phyloP scores from a whole-genome alignment of 129 eudicot genomes.

The Calendula officinalis region DNA sequence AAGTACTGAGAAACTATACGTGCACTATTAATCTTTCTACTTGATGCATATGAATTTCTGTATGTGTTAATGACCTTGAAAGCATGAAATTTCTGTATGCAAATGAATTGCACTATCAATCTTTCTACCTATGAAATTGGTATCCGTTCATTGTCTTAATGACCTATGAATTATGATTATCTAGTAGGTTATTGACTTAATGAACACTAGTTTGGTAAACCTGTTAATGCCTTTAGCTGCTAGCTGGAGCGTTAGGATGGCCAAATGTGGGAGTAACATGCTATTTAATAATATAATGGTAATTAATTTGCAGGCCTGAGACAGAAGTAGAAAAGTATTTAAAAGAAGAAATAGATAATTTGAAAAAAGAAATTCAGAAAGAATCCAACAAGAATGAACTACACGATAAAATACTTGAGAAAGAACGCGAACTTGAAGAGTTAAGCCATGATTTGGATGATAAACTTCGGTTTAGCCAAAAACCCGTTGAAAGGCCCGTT shows the following conservation, averaged over 20 bases:
- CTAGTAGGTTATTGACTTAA: background rate
- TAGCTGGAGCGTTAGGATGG: too few relatives aligned
- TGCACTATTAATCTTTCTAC: background rate
- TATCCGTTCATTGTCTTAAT: too few relatives aligned
- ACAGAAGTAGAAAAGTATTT: slow-evolving; percentile 64
- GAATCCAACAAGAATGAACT: slow-evolving; percentile 34
- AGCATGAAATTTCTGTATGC: too few relatives aligned
- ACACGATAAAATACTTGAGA: slow-evolving; percentile 35
- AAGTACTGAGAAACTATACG: too few relatives aligned
- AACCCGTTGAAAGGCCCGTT: slow-evolving; percentile 56
- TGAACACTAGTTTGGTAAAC: too few relatives aligned
- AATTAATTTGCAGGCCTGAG: slow-evolving; percentile 51
- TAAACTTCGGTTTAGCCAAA: slow-evolving; percentile 62
- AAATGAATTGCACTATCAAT: too few relatives aligned
- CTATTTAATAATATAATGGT: too few relatives aligned
- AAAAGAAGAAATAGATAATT: slow-evolving; percentile 58
- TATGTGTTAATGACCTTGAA: too few relatives aligned
- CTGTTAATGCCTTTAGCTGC: too few relatives aligned
- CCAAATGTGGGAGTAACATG: slow-evolving; percentile 32
- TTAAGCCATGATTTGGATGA: slow-evolving; percentile 64
- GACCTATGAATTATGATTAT: too few relatives aligned
- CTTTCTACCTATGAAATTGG: too few relatives aligned
- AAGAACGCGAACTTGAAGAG: slow-evolving; percentile 59
- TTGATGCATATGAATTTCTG: slow-evolving; percentile 13
- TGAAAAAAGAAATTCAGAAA: slow-evolving; percentile 44